phyloP scores from a whole-genome alignment of 1,139 yeast genomes.

The Blastobotrys ciferrii region DNA sequence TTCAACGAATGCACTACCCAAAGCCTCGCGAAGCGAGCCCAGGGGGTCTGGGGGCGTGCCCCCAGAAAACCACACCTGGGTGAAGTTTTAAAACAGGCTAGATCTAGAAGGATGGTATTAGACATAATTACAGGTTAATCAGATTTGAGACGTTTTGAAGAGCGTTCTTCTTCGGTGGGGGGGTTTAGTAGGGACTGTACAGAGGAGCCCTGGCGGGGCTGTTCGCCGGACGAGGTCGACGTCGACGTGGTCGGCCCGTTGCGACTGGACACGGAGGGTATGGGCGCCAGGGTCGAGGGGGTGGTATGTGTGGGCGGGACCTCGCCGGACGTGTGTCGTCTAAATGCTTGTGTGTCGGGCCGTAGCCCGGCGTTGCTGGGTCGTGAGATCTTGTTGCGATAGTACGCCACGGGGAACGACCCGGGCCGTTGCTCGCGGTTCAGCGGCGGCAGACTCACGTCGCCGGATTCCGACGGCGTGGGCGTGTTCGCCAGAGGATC shows the following conservation, averaged over 20 bases:
- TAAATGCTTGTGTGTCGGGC: conserved; percentile 17
- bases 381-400: conserved; percentile 2
- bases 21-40: too few relatives aligned
- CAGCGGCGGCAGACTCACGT: conserved; percentile 9
- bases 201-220: conserved; percentile 1
- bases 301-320: too few relatives aligned
- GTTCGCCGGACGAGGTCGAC: conserved; percentile 1
- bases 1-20: too few relatives aligned
- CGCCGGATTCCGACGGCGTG: neutral
- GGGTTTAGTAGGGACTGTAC: conserved; percentile 23
- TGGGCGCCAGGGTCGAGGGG: conserved; percentile 6
- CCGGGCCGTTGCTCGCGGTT: conserved; percentile 33
- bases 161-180: conserved; percentile 10
- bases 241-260: conserved; percentile 8
- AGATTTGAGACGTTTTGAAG: conserved; percentile 8
- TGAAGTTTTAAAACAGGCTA: too few relatives aligned
- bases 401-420: conserved; percentile 29
- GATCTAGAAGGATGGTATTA: too few relatives aligned
- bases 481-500: conserved; percentile 30
- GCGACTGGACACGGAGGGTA: conserved; percentile 10
- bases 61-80: too few relatives aligned
- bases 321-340: conserved; percentile 32
- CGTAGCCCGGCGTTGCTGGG: conserved; percentile 9
- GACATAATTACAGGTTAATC: neutral
- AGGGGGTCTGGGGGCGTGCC: too few relatives aligned